Evolutionary conservation across 2,329 filamentous ascomycete genomes (phyloP).

Genomic region (Fusarium xyrophilum): DNA sequence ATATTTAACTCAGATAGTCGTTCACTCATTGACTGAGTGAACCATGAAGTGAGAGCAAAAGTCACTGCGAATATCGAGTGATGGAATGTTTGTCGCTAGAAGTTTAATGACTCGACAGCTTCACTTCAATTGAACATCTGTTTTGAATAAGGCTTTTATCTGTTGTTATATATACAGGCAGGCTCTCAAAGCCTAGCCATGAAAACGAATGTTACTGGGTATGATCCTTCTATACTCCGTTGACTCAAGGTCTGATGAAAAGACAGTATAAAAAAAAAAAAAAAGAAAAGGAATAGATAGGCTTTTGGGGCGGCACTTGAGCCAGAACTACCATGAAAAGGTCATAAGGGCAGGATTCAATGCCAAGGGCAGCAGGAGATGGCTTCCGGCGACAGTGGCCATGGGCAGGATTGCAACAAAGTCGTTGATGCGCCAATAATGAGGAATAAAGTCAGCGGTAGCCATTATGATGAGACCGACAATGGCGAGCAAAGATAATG

Average conservation of each 20-base stretch:
- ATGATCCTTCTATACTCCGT: slow-evolving; percentile 17
- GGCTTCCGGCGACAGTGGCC: slow-evolving; percentile 71
- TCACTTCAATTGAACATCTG: background rate
- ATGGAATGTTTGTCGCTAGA: background rate
- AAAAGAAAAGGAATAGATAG: background rate
- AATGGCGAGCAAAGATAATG: slow-evolving; percentile 65
- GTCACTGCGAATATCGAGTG: background rate
- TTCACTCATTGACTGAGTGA: background rate
- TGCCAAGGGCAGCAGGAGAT: slow-evolving; percentile 74
- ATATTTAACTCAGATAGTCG: background rate
- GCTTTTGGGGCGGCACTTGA: slow-evolving; percentile 2
- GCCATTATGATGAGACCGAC: slow-evolving; percentile 70
- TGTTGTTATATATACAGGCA: background rate
- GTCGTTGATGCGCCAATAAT: slow-evolving; percentile 70
- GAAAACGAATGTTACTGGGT: slow-evolving; percentile 15
- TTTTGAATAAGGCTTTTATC: background rate
- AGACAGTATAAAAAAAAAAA: background rate
- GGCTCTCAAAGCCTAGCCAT: background rate
- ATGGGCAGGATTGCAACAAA: slow-evolving; percentile 80
- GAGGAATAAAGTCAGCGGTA: slow-evolving; percentile 67
- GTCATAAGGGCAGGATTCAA: slow-evolving; percentile 83
- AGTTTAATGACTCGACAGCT: background rate
- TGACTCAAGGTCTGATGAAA: background rate
- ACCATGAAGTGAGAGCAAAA: background rate
- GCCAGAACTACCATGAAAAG: slow-evolving; percentile 68